Percentiles rank a stretch among this genome's conserved stretches.
phyloP scores from a whole-genome alignment of 345 rosid species.

The Balakata baccata region DNA sequence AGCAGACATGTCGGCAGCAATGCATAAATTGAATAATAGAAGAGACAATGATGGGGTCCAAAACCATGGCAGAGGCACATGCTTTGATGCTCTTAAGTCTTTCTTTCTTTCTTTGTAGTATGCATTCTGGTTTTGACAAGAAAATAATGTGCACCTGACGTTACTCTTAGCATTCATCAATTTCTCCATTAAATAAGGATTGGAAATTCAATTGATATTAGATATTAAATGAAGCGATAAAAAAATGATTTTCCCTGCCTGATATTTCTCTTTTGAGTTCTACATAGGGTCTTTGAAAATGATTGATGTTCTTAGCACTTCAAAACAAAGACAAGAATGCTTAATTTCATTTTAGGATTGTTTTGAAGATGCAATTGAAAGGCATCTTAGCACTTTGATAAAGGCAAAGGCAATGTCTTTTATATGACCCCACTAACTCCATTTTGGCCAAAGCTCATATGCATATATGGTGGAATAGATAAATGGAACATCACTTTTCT shows the following conservation, averaged over 20 bases:
- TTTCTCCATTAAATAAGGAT: not conserved
- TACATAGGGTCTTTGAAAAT: not conserved
- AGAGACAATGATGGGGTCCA: not conserved
- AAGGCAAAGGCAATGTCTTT: not conserved
- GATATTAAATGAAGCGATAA: not conserved
- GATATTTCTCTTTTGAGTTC: not conserved
- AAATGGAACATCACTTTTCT: too few relatives aligned
- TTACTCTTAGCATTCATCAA: not conserved
- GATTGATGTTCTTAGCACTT: constrained; percentile 3
- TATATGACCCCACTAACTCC: not conserved
- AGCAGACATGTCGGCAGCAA: constrained; percentile 1
- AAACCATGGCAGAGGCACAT: constrained; percentile 11
- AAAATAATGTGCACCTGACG: constrained; percentile 10
- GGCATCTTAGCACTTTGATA: not conserved
- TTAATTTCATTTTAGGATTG: too few relatives aligned
- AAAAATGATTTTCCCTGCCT: not conserved
- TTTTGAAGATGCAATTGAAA: too few relatives aligned
- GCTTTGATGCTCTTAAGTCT: not conserved
- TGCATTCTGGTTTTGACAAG: constrained; percentile 10
- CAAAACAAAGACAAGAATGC: too few relatives aligned
- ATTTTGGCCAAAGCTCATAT: not conserved
- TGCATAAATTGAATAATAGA: not conserved
- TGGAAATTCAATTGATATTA: not conserved
- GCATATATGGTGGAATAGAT: too few relatives aligned
- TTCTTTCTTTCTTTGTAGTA: not conserved